Evolutionary conservation across 2,329 filamentous ascomycete genomes (phyloP).

Genomic region (Pseudogymnoascus sp.): DNA sequence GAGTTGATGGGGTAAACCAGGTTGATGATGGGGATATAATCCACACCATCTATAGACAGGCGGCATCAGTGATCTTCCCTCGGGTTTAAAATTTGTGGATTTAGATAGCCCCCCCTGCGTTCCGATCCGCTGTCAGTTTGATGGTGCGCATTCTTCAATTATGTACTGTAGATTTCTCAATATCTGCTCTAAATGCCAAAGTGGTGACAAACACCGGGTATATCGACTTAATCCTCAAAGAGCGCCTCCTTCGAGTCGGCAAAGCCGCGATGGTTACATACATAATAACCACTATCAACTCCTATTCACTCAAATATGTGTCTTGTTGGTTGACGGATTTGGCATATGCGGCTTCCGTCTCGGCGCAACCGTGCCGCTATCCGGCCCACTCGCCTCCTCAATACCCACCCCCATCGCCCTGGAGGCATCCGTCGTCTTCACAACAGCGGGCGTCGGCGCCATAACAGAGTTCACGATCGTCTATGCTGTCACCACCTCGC

Average conservation of each 20-base stretch:
- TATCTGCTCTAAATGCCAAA: no score
- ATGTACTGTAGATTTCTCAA: no score
- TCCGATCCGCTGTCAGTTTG: not conserved
- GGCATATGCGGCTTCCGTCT: not conserved
- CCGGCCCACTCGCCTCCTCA: not conserved
- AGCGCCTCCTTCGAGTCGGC: not conserved
- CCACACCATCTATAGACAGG: not conserved
- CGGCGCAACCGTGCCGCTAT: not conserved
- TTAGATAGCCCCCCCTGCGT: not conserved
- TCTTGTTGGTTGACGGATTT: not conserved
- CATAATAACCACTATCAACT: not conserved
- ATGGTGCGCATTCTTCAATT: no score
- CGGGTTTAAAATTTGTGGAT: not conserved
- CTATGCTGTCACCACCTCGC: not conserved
- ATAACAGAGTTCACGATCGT: not conserved
- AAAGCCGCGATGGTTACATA: not conserved
- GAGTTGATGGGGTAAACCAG: not conserved
- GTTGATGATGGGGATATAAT: not conserved
- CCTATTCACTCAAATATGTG: not conserved
- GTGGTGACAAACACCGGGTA: no score
- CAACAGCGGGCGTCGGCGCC: not conserved
- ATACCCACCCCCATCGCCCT: not conserved
- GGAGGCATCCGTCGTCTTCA: not conserved
- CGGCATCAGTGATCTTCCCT: not conserved
- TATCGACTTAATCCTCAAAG: no score